phyloP scores from a whole-genome alignment of 106 monocot genomes.

The Dendrobium catenatum region DNA sequence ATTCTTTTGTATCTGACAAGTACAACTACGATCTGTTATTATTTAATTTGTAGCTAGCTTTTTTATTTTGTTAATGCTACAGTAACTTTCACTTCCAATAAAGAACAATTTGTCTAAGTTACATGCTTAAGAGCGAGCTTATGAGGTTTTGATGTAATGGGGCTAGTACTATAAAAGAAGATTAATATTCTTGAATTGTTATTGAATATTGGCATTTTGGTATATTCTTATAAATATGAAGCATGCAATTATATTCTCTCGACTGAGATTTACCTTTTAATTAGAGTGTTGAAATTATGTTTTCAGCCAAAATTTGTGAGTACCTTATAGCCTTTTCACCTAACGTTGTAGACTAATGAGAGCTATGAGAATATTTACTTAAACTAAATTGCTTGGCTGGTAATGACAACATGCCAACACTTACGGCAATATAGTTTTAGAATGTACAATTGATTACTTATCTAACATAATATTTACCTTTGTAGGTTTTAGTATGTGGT shows the following conservation, averaged over 20 bases:
- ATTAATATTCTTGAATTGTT: neutral
- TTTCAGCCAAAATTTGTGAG: neutral
- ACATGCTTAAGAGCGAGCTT: neutral
- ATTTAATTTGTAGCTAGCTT: neutral
- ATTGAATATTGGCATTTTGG: neutral
- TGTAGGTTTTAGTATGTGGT: conserved; percentile 76
- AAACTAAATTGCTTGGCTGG: neutral
- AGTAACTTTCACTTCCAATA: neutral
- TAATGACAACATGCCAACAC: neutral
- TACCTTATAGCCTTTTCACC: neutral
- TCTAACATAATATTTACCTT: neutral
- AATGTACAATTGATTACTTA: neutral
- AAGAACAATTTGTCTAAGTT: neutral
- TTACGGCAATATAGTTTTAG: conserved; percentile 1
- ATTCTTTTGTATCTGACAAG: neutral
- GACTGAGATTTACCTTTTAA: neutral
- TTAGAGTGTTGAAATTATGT: neutral
- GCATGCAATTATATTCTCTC: neutral
- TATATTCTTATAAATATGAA: neutral
- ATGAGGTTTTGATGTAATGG: neutral
- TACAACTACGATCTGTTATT: neutral
- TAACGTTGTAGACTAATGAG: neutral
- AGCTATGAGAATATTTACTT: neutral
- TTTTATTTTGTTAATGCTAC: neutral
- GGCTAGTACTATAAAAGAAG: neutral